Evolutionary conservation across 2,329 filamentous ascomycete genomes (phyloP).

Genomic region (Cordyceps farinosa): DNA sequence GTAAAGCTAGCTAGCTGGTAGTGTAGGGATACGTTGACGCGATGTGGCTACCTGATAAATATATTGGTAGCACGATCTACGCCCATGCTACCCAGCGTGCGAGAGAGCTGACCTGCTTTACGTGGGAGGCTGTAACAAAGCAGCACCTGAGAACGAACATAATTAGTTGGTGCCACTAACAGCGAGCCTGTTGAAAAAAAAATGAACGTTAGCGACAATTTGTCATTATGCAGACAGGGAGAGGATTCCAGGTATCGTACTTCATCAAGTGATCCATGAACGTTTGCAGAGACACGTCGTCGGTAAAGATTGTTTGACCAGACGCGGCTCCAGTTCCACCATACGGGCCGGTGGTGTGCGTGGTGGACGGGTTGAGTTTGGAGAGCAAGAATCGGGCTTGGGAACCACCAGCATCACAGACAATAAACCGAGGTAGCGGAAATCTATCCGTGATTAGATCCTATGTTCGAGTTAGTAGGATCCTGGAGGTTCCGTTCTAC

Average conservation of each 20-base stretch:
- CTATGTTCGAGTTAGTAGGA: constrained; percentile 42
- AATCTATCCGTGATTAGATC: constrained; percentile 97
- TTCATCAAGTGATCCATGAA: constrained; percentile 99
- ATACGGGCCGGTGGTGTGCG: constrained; percentile 89
- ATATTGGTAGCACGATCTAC: neutral
- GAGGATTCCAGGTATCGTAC: constrained; percentile 48
- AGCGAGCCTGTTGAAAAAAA: constrained; percentile 43
- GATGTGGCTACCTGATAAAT: neutral
- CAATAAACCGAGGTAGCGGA: constrained; percentile 96
- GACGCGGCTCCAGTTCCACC: constrained; percentile 81
- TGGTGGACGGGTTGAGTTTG: constrained; percentile 96
- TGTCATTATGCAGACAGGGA: neutral
- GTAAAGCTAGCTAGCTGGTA: neutral
- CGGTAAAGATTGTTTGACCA: constrained; percentile 97
- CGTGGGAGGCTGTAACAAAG: neutral
- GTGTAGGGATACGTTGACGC: neutral
- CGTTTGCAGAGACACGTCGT: constrained; percentile 95
- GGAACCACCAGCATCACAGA: constrained; percentile 96
- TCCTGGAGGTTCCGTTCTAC: neutral
- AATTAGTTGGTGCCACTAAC: constrained; percentile 59
- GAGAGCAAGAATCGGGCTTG: constrained; percentile 95
- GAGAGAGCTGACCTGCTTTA: neutral
- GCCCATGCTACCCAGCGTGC: neutral
- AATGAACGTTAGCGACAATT: constrained; percentile 18
- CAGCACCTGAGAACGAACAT: neutral